Conservation (phyloP, 2,329 filamentous ascomycete species). For the Botrytis squamosa region DNA sequence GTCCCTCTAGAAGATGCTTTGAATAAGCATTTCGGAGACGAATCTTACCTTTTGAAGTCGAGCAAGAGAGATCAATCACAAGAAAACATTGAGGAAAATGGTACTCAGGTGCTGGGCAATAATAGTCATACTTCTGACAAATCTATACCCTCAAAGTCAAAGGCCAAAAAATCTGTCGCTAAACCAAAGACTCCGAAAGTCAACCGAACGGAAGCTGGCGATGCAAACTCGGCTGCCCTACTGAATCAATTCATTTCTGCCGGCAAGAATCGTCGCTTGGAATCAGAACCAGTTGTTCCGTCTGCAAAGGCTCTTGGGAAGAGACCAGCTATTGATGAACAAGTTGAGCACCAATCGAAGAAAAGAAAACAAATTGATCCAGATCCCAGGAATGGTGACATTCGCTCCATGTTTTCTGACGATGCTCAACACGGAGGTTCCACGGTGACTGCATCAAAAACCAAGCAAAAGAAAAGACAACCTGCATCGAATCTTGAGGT, state of each 20-base stretch:
- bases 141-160: neutral
- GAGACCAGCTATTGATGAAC: slow-evolving; percentile 27
- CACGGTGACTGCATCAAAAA: neutral
- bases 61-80: neutral
- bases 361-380: slow-evolving; percentile 26
- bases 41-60: neutral
- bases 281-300: slow-evolving; percentile 5
- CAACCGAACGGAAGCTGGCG: neutral
- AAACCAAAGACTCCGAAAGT: slow-evolving; percentile 3
- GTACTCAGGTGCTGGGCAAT: neutral
- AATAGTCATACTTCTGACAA: neutral
- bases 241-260: slow-evolving; percentile 11
- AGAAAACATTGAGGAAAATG: neutral
- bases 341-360: slow-evolving; percentile 17
- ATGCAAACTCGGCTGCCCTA: slow-evolving; percentile 15
- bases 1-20: neutral
- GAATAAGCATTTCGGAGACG: neutral
- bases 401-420: slow-evolving; percentile 1
- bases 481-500: neutral
- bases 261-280: neutral
- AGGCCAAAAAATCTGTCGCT: neutral
- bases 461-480: neutral
- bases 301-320: slow-evolving; percentile 34
- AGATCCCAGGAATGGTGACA: slow-evolving; percentile 18
- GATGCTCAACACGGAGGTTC: neutral